Evolutionary conservation across 2,329 filamentous ascomycete genomes (phyloP).

Genomic region (Chaetomium sp.): DNA sequence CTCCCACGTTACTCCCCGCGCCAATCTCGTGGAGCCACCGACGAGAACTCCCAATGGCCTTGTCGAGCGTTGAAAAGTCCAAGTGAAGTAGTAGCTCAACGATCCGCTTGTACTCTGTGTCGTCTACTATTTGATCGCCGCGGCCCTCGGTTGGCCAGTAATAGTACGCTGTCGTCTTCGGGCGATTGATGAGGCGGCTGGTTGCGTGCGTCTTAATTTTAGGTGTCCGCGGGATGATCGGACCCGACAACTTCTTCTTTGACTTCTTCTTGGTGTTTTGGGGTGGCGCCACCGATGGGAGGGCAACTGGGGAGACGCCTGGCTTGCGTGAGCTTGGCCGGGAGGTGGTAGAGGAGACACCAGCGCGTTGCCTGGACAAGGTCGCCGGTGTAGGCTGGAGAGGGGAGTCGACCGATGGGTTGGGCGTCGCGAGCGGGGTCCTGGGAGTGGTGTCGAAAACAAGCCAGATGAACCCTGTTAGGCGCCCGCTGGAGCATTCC

Average conservation of each 20-base stretch:
- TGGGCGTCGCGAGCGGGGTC: slow-evolving; percentile 25
- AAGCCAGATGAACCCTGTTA: slow-evolving; percentile 94
- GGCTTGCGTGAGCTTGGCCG: slow-evolving; percentile 24
- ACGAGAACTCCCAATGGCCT: slow-evolving; percentile 57
- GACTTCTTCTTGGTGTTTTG: slow-evolving; percentile 32
- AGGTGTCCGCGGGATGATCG: slow-evolving; percentile 57
- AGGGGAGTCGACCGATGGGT: slow-evolving; percentile 25
- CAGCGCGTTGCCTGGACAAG: slow-evolving; percentile 26
- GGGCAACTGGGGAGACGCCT: not conserved
- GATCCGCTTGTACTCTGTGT: slow-evolving; percentile 59
- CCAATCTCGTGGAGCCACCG: slow-evolving; percentile 66
- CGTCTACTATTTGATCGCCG: slow-evolving; percentile 57
- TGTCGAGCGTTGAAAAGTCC: slow-evolving; percentile 61
- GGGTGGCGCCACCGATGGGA: slow-evolving; percentile 14
- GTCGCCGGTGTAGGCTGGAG: slow-evolving; percentile 25
- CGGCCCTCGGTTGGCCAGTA: slow-evolving; percentile 57
- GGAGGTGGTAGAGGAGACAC: slow-evolving; percentile 17
- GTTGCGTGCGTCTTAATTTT: slow-evolving; percentile 55
- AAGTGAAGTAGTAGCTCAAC: slow-evolving; percentile 65
- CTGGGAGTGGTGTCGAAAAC: slow-evolving; percentile 54
- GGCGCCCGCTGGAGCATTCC: slow-evolving; percentile 84
- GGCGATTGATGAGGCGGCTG: slow-evolving; percentile 43
- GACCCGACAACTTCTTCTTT: slow-evolving; percentile 45
- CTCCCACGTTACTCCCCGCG: slow-evolving; percentile 46
- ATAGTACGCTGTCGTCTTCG: slow-evolving; percentile 55